Evolutionary conservation across 495 filamentous ascomycete genomes (phyloP), one percentile per base, ranked within the genome.

Genomic region (Aspergillus olivimuriae): DNA sequence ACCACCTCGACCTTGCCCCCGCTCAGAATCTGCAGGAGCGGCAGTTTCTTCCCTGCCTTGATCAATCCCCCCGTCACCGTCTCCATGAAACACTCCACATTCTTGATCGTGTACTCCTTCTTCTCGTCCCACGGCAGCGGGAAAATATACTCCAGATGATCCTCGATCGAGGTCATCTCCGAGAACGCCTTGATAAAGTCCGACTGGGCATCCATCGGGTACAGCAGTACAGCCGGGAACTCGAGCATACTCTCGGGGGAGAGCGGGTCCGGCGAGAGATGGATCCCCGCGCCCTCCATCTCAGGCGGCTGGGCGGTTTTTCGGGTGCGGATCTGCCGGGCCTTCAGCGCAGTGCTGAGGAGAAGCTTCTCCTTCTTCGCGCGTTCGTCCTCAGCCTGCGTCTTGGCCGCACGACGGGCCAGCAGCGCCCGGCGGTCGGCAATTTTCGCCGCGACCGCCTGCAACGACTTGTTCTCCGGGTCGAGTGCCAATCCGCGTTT

Each of bases 31-130:
- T 89, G 84, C 47, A 87, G 55, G 47, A 96, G 57, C 16, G 79
- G 69, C 41, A 87, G 65, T 58, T 89, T 94, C 76, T 83, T 87
- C n/a, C 92, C 91, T 0, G 86, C 82, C 65, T 94, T 95, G 44
- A 91, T 74, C 51, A 98, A 53, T 9, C 92, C 94, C 0, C 90
- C 89, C 0, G 71, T 66, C 12, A 68, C 56, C 1, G 88, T 97
- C 68, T 95, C 86, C 74, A 90, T 85, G 58, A 84, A 98, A 51
- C 85, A 90, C 52, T 95, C 89, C n/a, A 96, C 86, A 6, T 52
- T 60, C 5, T 69, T 61, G 0, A 65, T 63, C 0, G 69, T 51
- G 51, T 94, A 95, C 53, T 84, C 83, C 4, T 75, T 64, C 50
- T 74, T 68, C 12, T 57, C 51, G 56, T 98, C 92, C 92, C 90